These are phyloP conservation scores for Aspergillus uvarum DNA, from an alignment of 2,329 filamentous ascomycete species.

Conservation along the genomic window DNA sequence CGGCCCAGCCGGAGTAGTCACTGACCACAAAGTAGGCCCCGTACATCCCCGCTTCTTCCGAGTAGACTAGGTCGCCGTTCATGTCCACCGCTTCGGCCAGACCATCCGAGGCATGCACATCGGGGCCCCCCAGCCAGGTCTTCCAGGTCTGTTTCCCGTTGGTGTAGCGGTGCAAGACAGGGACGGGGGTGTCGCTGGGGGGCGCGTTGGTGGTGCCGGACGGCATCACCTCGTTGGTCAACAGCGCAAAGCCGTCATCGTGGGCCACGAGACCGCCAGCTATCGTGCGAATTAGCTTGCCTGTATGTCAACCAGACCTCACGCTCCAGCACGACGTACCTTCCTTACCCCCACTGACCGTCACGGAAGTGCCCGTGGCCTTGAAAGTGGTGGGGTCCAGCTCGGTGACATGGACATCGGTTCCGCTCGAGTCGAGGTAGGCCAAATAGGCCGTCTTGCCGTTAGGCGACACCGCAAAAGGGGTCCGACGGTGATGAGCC, in stretches of 20 bases:
- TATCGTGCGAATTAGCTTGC: constrained; percentile 3
- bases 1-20: constrained; percentile 54
- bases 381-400: constrained; percentile 57
- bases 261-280: constrained; percentile 62
- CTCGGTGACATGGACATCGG: constrained; percentile 58
- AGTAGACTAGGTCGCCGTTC: constrained; percentile 64
- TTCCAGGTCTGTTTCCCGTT: constrained; percentile 57
- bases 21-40: constrained; percentile 64
- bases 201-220: constrained; percentile 51
- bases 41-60: constrained; percentile 55
- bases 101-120: constrained; percentile 49
- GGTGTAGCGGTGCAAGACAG: constrained; percentile 61
- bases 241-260: constrained; percentile 62
- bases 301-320: too few relatives aligned
- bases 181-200: constrained; percentile 51
- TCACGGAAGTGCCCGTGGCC: constrained; percentile 53
- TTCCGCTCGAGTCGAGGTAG: constrained; percentile 58
- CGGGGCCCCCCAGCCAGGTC: constrained; percentile 59
- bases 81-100: constrained; percentile 57
- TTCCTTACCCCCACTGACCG: constrained; percentile 57
- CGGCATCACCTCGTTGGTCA: constrained; percentile 58
- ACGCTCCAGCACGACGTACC: constrained; percentile 16
- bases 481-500: constrained; percentile 62
- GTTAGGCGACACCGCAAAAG: constrained; percentile 62
- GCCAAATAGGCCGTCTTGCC: constrained; percentile 60